Base-by-base conservation (phyloP, 163 green algal species). In the Coccomyxa subellipsoidea region DNA sequence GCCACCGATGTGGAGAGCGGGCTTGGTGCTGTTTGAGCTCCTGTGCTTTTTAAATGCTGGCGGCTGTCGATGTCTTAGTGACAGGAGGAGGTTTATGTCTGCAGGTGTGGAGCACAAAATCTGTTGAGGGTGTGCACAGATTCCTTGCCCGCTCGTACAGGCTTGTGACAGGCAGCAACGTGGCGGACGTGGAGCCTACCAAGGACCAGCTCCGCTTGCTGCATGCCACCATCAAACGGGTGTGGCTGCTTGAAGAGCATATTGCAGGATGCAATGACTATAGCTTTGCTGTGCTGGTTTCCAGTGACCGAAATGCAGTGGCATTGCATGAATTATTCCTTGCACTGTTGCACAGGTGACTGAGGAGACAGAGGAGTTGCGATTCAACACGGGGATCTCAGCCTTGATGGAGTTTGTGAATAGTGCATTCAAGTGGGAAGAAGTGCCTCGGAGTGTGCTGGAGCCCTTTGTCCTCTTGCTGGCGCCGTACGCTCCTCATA, bases 371-470 rank as follows among this genome's bases (percentile, higher is more conserved):
- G 96, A 99, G 85, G 91, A 94, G 80, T 88, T 99, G 92, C 91
- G 95, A 9, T 99, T 99, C 90, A 99, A 99, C 90, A 99, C 97
- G 0, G 97, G 85, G 80, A 98, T 99, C 80, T 88, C 95, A 0
- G 93, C 94, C 27, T 98, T 99, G 96, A 99, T 99, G 97, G 97
- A 99, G 90, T 98, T 98, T 87, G 88, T 98, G 54, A 99, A 99
- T 84, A 94, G 88, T 15, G 94, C 92, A 0, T 91, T 86, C 85
- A 95, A 94, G 85, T 95, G 91, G 91, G 37, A 88, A 77, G 83
- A 54, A 31, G 80, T 86, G 69, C 94, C 95, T 2, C 77, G 77
- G 9, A 84, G 81, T 4, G 90, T 87, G 2, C 86, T 98, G 76
- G 84, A 95, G 84, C 91, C 93, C n/a, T 96, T 99, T 85, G 84